A percentile compares a stretch with the other conserved stretches of the same genome.
Evolutionary conservation across 805 yeast species (phyloP).

Genomic region (Yarrowia sp.): DNA sequence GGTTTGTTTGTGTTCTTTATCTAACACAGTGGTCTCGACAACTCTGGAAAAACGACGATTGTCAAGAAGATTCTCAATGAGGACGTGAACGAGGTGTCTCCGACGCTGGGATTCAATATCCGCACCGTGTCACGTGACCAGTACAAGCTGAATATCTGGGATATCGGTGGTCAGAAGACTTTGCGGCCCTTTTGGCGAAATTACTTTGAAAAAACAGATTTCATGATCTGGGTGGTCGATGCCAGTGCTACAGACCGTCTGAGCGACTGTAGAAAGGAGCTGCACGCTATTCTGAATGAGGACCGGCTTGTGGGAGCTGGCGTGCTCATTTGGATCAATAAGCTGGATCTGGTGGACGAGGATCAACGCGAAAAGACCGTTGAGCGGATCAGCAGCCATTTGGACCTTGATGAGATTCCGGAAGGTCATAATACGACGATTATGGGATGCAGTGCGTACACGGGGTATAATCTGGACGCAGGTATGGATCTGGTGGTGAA

Average conservation of each 20-base stretch:
- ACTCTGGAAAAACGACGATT: slow-evolving; percentile 89
- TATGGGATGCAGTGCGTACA: slow-evolving; percentile 58
- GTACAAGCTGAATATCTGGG: slow-evolving; percentile 59
- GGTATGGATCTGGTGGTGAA: slow-evolving; percentile 56
- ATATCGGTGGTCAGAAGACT: slow-evolving; percentile 88
- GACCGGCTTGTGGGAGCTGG: slow-evolving; percentile 74
- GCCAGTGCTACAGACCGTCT: slow-evolving; percentile 65
- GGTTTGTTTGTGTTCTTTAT: background rate
- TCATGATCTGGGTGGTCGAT: slow-evolving; percentile 87
- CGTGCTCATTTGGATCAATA: slow-evolving; percentile 74
- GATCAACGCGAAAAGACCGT: slow-evolving; percentile 41
- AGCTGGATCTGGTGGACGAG: slow-evolving; percentile 63
- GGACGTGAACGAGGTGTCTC: slow-evolving; percentile 66
- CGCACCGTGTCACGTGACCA: slow-evolving; percentile 57
- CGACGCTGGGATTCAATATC: slow-evolving; percentile 91
- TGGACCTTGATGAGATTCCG: slow-evolving; percentile 50
- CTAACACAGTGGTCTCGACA: slow-evolving; percentile 70
- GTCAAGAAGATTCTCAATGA: slow-evolving; percentile 63
- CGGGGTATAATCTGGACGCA: slow-evolving; percentile 53
- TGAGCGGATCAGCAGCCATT: slow-evolving; percentile 41
- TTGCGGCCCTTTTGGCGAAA: slow-evolving; percentile 91
- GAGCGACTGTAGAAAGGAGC: slow-evolving; percentile 68
- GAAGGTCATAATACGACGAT: slow-evolving; percentile 54
- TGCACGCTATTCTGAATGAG: slow-evolving; percentile 66
- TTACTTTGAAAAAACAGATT: slow-evolving; percentile 83